phyloP scores from a whole-genome alignment of 768 basidiomycete species.

The Rhodosporidiobolus sp. region DNA sequence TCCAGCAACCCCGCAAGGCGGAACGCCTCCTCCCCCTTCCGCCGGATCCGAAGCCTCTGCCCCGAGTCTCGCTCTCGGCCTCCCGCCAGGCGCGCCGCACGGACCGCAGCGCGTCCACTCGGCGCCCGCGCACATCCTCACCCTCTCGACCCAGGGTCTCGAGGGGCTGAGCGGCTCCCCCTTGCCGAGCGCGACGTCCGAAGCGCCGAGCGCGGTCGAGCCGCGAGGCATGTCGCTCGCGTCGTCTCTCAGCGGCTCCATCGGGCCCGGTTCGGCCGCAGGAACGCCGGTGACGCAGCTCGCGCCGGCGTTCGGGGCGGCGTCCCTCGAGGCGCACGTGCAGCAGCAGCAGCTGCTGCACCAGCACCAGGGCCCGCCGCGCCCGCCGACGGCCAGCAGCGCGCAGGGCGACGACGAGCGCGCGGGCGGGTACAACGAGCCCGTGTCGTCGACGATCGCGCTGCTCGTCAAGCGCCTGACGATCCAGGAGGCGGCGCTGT shows the following conservation, averaged over 20 bases:
- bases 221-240: not conserved
- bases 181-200: conserved; percentile 10
- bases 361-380: not conserved
- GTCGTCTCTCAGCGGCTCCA: not conserved
- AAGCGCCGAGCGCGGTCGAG: conserved; percentile 13
- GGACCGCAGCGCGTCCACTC: conserved; percentile 29
- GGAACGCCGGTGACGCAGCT: not conserved
- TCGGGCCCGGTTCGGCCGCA: not conserved
- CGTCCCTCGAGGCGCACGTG: conserved; percentile 3
- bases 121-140: conserved; percentile 30
- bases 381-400: not conserved
- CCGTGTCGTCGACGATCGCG: conserved; percentile 23
- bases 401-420: not conserved
- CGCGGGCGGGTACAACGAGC: conserved; percentile 23
- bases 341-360: conserved; percentile 14
- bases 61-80: conserved; percentile 13
- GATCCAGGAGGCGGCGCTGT: conserved; percentile 38
- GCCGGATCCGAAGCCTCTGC: not conserved
- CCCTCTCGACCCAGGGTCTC: conserved; percentile 18
- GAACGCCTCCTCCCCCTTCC: conserved; percentile 10
- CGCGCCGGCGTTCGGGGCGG: not conserved
- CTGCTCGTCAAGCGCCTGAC: conserved; percentile 31
- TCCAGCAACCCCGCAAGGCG: not conserved
- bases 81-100: conserved; percentile 4
- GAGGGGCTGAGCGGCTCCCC: not conserved